phyloP scores from a whole-genome alignment of 495 filamentous ascomycete genomes.

The Aspergillus funiculosus region DNA sequence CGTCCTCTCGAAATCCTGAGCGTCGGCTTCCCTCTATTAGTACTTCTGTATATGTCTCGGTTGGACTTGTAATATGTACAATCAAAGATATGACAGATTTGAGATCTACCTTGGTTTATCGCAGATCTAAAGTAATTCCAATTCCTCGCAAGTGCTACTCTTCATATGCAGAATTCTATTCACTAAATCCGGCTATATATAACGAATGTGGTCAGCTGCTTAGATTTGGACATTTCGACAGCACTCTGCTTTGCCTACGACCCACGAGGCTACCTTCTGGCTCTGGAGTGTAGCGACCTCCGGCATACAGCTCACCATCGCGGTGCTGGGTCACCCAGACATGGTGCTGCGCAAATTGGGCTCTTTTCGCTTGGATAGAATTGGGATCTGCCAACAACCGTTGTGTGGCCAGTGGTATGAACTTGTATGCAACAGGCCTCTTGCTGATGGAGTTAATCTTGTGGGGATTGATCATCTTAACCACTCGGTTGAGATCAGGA shows the following conservation, averaged over 20 bases:
- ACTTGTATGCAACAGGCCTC: conserved; percentile 75
- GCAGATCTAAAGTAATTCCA: too few relatives aligned
- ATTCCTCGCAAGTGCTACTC: too few relatives aligned
- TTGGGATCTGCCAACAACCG: conserved; percentile 69
- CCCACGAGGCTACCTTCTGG: conserved; percentile 39
- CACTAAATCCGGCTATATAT: not conserved
- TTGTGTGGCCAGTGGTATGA: conserved; percentile 70
- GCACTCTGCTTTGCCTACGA: conserved; percentile 29
- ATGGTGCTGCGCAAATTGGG: conserved; percentile 82
- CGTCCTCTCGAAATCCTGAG: too few relatives aligned
- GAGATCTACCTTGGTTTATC: too few relatives aligned
- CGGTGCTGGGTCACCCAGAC: conserved; percentile 77
- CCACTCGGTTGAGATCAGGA: conserved; percentile 57
- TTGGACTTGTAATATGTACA: too few relatives aligned
- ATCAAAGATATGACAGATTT: too few relatives aligned
- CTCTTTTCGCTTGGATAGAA: conserved; percentile 67
- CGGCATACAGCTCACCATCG: conserved; percentile 78
- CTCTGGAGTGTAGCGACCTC: conserved; percentile 86
- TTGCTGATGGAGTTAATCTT: conserved; percentile 68
- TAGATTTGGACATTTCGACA: conserved; percentile 35
- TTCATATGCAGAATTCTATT: too few relatives aligned
- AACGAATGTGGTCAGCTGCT: not conserved
- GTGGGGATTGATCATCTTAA: conserved; percentile 74
- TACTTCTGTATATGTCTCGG: too few relatives aligned
- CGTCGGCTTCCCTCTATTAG: too few relatives aligned